Percentiles rank a stretch among this genome's conserved stretches.
Evolutionary conservation across 1,284 basidiomycete genomes (phyloP).

Genomic region (Irpex sp.): DNA sequence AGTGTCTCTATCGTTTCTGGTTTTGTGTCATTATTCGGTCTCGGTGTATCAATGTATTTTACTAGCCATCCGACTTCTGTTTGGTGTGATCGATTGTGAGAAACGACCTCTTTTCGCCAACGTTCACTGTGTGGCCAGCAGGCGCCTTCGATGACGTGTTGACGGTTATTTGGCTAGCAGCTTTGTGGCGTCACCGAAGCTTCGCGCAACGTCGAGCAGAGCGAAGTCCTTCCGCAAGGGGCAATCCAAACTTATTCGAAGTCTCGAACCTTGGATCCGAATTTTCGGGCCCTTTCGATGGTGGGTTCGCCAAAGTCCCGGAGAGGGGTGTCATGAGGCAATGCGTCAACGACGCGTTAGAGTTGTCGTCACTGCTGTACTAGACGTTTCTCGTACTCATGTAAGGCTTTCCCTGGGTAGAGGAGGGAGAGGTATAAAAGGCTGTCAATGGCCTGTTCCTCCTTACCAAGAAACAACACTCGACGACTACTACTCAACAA

Average conservation of each 20-base stretch:
- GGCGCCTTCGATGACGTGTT: not conserved
- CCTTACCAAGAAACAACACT: too few relatives aligned
- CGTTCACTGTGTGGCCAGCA: too few relatives aligned
- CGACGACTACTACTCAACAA: too few relatives aligned
- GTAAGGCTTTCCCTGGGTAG: too few relatives aligned
- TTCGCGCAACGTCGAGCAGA: not conserved
- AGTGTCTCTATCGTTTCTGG: not conserved
- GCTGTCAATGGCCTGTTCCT: not conserved
- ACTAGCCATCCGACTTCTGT: not conserved
- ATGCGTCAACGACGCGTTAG: too few relatives aligned
- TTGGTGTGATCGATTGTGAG: not conserved
- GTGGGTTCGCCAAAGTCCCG: not conserved
- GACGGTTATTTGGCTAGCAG: not conserved
- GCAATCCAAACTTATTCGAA: too few relatives aligned
- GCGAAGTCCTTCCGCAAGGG: not conserved
- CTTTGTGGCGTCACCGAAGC: not conserved
- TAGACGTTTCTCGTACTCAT: not conserved
- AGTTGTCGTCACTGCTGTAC: not conserved
- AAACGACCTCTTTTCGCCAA: not conserved
- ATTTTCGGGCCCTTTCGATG: not conserved
- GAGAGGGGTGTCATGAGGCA: not conserved
- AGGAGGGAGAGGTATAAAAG: not conserved
- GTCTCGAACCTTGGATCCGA: too few relatives aligned
- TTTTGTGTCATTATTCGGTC: conserved; percentile 1
- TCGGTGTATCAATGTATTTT: conserved; percentile 1